Conservation (phyloP, 2,329 filamentous ascomycete species). For the Podosphaera fusca region DNA sequence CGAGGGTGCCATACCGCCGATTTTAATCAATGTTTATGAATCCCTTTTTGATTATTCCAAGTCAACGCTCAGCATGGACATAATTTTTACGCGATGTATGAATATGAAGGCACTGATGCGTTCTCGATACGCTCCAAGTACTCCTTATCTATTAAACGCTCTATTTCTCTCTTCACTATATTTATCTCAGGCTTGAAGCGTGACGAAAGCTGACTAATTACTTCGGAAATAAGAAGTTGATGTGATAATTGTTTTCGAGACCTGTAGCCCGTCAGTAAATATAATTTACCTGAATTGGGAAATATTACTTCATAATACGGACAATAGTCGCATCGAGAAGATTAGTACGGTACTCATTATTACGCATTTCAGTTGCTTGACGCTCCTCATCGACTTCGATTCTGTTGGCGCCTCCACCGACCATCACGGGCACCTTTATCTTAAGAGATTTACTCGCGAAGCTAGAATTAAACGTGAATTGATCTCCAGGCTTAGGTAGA, state of each 20-base stretch:
- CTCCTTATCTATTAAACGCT: constrained; percentile 52
- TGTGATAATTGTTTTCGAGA: constrained; percentile 52
- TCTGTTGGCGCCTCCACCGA: constrained; percentile 44
- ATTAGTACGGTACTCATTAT: constrained; percentile 45
- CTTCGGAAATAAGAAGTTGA: constrained; percentile 45
- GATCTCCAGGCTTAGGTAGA: constrained; percentile 46
- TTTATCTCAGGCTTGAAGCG: constrained; percentile 56
- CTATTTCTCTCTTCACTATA: constrained; percentile 63
- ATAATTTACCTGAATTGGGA: background rate
- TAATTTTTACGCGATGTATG: constrained; percentile 37
- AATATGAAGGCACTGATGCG: constrained; percentile 36
- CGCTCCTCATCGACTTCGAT: constrained; percentile 53
- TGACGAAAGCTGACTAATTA: constrained; percentile 40
- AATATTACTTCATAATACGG: constrained; percentile 61
- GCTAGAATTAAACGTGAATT: constrained; percentile 58
- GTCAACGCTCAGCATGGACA: background rate
- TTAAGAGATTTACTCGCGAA: constrained; percentile 68
- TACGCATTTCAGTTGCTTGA: constrained; percentile 52
- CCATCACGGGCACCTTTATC: constrained; percentile 75
- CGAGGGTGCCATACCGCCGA: no score
- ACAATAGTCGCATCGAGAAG: constrained; percentile 58
- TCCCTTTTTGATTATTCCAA: no score
- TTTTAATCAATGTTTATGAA: no score
- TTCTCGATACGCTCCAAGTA: constrained; percentile 59
- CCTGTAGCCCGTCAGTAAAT: constrained; percentile 20